Percentiles rank a stretch among this genome's conserved stretches.
These are phyloP conservation scores for Adansonia grandidieri DNA, from an alignment of 441 rosid species.

Conservation along the genomic window DNA sequence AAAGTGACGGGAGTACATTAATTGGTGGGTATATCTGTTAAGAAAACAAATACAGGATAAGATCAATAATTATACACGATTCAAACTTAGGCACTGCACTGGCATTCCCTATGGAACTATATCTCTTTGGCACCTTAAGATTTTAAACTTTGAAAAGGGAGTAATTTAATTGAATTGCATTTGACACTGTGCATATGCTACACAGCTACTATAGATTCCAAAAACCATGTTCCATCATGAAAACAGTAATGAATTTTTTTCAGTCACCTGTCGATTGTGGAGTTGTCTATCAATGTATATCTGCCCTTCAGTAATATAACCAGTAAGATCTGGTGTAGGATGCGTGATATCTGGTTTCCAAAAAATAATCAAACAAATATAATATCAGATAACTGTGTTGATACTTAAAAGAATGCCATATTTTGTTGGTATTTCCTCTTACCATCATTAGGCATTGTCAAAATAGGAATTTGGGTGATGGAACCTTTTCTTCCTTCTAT, in stretches of 20 bases:
- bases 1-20: constrained; percentile 95
- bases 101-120: neutral
- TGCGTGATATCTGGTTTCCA: constrained; percentile 83
- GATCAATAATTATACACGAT: neutral
- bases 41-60: constrained; percentile 15
- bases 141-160: neutral
- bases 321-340: constrained; percentile 99
- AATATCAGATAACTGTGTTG: neutral
- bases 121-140: neutral
- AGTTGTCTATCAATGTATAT: constrained; percentile 97
- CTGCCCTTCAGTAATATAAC: constrained; percentile 99
- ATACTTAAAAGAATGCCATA: constrained; percentile 13
- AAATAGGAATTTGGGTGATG: constrained; percentile 27
- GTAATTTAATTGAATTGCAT: neutral
- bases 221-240: neutral
- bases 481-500: constrained; percentile 98
- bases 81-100: neutral
- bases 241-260: constrained; percentile 11
- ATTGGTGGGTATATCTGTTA: constrained; percentile 96
- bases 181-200: neutral
- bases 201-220: neutral
- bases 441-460: constrained; percentile 99
- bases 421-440: constrained; percentile 9
- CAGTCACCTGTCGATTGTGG: constrained; percentile 79
- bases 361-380: neutral